phyloP scores from a whole-genome alignment of 352 stramenopile species.

The Poterioochromonas sp. region DNA sequence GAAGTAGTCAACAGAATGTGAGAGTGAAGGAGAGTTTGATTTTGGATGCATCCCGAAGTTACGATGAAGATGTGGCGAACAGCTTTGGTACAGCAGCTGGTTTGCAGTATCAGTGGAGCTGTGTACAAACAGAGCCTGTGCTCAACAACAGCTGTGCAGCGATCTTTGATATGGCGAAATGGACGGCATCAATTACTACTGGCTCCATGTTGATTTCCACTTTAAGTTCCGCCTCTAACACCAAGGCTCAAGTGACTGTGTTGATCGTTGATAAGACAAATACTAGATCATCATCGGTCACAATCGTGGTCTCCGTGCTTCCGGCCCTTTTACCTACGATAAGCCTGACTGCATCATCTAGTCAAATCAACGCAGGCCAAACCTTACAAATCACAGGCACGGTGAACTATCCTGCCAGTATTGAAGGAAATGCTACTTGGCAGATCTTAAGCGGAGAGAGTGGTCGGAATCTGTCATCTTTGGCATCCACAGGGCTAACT shows the following conservation, averaged over 20 bases:
- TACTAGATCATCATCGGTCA: neutral
- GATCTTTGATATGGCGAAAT: slow-evolving; percentile 14
- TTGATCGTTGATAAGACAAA: neutral
- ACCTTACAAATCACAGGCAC: slow-evolving; percentile 9
- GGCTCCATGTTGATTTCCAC: slow-evolving; percentile 10
- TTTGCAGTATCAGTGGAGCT: neutral
- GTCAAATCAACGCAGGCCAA: slow-evolving; percentile 16
- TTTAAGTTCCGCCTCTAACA: slow-evolving; percentile 16
- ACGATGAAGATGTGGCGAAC: neutral
- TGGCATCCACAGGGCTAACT: slow-evolving; percentile 4
- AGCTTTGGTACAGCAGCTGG: neutral
- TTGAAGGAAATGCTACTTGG: slow-evolving; percentile 17
- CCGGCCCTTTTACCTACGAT: slow-evolving; percentile 6
- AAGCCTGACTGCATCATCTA: slow-evolving; percentile 19
- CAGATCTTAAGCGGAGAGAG: slow-evolving; percentile 10
- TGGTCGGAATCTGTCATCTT: slow-evolving; percentile 11
- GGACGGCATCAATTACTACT: slow-evolving; percentile 7
- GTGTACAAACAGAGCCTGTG: neutral
- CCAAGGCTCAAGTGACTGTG: slow-evolving; percentile 16
- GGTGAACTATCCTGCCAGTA: slow-evolving; percentile 16
- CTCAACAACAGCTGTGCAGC: slow-evolving; percentile 8
- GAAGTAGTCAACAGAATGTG: neutral
- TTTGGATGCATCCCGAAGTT: neutral
- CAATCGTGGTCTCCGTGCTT: neutral
- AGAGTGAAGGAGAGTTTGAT: neutral